Evolutionary conservation across 2,329 filamentous ascomycete species (phyloP).

Genomic region (Ophiosphaerella herpotricha): DNA sequence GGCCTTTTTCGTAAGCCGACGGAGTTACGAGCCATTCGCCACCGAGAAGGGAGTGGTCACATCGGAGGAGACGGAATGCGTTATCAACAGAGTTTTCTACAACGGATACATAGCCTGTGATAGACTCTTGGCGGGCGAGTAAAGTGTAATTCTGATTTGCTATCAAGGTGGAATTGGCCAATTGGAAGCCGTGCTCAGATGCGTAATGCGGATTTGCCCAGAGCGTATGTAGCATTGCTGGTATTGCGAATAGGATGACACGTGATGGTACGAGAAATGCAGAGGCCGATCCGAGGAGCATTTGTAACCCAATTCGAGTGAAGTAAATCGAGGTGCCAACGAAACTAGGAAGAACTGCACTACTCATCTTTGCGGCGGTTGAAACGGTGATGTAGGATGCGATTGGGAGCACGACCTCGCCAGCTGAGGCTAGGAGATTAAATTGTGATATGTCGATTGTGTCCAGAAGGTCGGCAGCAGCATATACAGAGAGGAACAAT

Average conservation of each 20-base stretch:
- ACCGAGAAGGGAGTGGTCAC: constrained; percentile 91
- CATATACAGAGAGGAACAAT: constrained; percentile 47
- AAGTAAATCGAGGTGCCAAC: constrained; percentile 68
- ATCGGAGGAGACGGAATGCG: constrained; percentile 81
- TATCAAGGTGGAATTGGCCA: constrained; percentile 68
- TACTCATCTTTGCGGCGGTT: constrained; percentile 49
- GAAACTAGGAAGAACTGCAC: constrained; percentile 50
- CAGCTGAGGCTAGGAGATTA: constrained; percentile 61
- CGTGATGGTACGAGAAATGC: constrained; percentile 70
- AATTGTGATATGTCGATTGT: constrained; percentile 61
- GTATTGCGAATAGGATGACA: constrained; percentile 68
- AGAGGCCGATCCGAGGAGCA: constrained; percentile 68
- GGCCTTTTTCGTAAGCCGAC: constrained; percentile 44
- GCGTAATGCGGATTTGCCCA: constrained; percentile 76
- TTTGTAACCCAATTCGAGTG: constrained; percentile 73
- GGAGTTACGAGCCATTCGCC: constrained; percentile 79
- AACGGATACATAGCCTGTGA: constrained; percentile 91
- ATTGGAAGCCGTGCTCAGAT: constrained; percentile 61
- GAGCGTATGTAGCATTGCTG: constrained; percentile 73
- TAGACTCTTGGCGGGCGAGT: constrained; percentile 80
- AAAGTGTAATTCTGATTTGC: constrained; percentile 70
- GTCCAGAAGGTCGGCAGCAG: constrained; percentile 61
- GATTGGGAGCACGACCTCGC: constrained; percentile 68
- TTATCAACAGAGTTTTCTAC: constrained; percentile 70
- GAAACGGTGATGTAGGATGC: constrained; percentile 69